These are phyloP conservation scores for Colletotrichum sp. DNA, from an alignment of 2,329 filamentous ascomycete genomes.

Conservation along the genomic window DNA sequence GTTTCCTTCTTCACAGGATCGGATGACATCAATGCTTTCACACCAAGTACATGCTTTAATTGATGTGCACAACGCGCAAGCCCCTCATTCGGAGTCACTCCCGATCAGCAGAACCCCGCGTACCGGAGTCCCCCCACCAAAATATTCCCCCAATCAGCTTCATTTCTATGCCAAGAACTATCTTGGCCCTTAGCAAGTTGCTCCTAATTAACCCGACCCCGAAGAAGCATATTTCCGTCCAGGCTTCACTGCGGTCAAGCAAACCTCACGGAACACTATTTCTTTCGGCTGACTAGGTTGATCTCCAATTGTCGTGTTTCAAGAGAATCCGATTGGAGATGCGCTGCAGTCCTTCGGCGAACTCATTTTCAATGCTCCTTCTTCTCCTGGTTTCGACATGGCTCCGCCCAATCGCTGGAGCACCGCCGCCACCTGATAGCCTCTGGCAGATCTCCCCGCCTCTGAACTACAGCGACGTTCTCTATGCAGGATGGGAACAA, in stretches of 20 bases:
- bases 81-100: not conserved
- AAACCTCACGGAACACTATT: not conserved
- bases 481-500: conserved; percentile 30
- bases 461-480: conserved; percentile 26
- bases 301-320: not conserved
- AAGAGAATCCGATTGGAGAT: not conserved
- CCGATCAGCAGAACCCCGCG: not conserved
- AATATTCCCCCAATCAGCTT: not conserved
- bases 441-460: conserved; percentile 25
- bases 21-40: not conserved
- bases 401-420: not conserved
- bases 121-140: not conserved
- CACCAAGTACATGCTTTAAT: not conserved
- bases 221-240: not conserved
- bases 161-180: not conserved
- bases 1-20: not conserved
- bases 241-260: not conserved
- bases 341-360: not conserved
- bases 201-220: not conserved
- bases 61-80: not conserved
- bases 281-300: not conserved
- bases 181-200: not conserved
- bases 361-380: not conserved
- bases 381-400: not conserved
- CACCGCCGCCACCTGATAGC: conserved; percentile 12